Evolutionary conservation across 345 rosid genomes (phyloP).

Genomic region (Linum trigynum): DNA sequence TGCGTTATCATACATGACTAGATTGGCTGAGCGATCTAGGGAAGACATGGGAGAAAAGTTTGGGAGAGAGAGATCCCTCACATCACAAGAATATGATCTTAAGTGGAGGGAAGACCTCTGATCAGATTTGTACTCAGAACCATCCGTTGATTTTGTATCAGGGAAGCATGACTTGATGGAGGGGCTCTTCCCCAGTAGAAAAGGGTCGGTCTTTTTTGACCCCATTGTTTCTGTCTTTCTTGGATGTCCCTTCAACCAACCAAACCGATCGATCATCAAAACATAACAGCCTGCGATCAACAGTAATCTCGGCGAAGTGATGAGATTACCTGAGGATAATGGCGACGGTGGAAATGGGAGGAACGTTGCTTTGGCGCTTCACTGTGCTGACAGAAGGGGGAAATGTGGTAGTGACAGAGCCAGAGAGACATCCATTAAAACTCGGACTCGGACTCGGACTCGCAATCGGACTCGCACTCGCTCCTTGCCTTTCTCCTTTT

Average conservation of each 20-base stretch:
- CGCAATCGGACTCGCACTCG: no score
- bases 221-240: constrained; percentile 1
- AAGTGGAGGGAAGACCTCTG: neutral
- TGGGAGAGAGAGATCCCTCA: neutral
- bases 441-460: no score
- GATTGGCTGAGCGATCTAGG: neutral
- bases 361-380: no score
- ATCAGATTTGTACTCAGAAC: neutral
- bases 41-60: neutral
- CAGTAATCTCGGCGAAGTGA: no score
- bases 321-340: no score
- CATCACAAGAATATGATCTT: neutral
- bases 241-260: neutral
- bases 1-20: neutral
- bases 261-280: neutral
- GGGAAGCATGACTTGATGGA: constrained; percentile 8
- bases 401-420: no score
- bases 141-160: constrained; percentile 1
- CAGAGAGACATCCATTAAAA: no score
- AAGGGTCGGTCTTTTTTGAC: neutral
- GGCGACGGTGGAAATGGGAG: no score
- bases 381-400: no score
- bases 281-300: no score
- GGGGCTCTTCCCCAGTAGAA: neutral
- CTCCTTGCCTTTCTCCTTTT: no score